These are phyloP conservation scores for Blastobotrys capitulatus DNA, from an alignment of 1,139 yeast genomes.

Conservation along the genomic window DNA sequence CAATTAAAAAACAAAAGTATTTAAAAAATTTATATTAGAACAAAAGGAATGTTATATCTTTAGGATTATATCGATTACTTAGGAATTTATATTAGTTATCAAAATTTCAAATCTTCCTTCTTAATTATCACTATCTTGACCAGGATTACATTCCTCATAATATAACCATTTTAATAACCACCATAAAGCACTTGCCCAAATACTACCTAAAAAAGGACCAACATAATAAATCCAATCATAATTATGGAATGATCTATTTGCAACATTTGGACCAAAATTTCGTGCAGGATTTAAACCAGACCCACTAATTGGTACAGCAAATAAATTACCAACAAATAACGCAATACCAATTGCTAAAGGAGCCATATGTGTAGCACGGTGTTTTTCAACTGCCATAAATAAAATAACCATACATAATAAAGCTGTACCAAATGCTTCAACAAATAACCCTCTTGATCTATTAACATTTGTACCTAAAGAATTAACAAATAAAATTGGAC, in stretches of 20 bases:
- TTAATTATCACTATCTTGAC: conserved; percentile 49
- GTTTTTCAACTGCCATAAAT: conserved; percentile 81
- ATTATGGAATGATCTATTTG: conserved; percentile 62
- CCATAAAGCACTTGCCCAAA: conserved; percentile 58
- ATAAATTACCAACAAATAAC: conserved; percentile 74
- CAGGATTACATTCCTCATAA: conserved; percentile 69
- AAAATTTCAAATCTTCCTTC: too few species aligned
- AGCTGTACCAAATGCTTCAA: conserved; percentile 79
- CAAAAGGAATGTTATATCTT: too few species aligned
- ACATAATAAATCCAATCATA: conserved; percentile 93
- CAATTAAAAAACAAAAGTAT: too few species aligned
- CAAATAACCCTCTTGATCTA: conserved; percentile 67
- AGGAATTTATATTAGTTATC: too few species aligned
- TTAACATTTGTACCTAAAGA: conserved; percentile 68
- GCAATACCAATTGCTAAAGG: conserved; percentile 82
- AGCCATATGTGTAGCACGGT: conserved; percentile 69
- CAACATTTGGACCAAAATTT: conserved; percentile 79
- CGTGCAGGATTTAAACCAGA: conserved; percentile 94
- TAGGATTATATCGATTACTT: too few species aligned
- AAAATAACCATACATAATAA: conserved; percentile 70
- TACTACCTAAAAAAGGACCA: conserved; percentile 48
- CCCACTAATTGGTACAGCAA: conserved; percentile 80
- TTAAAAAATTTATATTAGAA: too few species aligned
- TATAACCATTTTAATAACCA: conserved; percentile 58
- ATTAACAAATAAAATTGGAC: conserved; percentile 66